Percentiles rank a stretch among this genome's conserved stretches.
phyloP scores from a whole-genome alignment of 495 filamentous ascomycete species.

The Talaromyces wortmannii region DNA sequence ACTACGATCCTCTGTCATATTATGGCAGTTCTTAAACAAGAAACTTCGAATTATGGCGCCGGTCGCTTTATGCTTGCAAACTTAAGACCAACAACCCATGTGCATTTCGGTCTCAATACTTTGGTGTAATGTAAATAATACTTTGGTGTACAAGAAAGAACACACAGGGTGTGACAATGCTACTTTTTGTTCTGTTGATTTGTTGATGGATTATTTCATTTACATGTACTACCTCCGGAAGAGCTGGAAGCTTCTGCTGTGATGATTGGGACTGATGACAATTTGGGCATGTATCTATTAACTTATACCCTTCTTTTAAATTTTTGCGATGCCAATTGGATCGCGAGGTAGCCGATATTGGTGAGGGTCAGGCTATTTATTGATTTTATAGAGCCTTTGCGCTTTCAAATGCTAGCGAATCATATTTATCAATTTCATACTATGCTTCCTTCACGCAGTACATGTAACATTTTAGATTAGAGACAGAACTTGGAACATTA shows the following conservation, averaged over 20 bases:
- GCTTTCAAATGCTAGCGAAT: too few species aligned
- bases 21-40: neutral
- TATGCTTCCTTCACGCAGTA: too few species aligned
- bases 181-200: neutral
- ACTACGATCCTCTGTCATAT: constrained; percentile 5
- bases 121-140: neutral
- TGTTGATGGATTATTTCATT: neutral
- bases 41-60: neutral
- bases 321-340: too few species aligned
- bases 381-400: too few species aligned
- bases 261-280: constrained; percentile 2
- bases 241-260: constrained; percentile 3
- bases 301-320: neutral
- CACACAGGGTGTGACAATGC: neutral
- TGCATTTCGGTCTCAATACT: neutral
- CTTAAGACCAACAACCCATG: neutral
- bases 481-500: too few species aligned
- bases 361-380: too few species aligned
- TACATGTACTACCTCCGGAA: neutral
- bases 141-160: neutral
- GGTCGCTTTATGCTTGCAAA: neutral
- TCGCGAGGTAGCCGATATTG: too few species aligned
- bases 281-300: neutral
- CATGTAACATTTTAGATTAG: too few species aligned
- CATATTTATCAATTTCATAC: too few species aligned